Percentiles rank a stretch among this genome's conserved stretches.
These are phyloP conservation scores for Pyrenophora seminiperda DNA, from an alignment of 2,329 filamentous ascomycete species.

Conservation along the genomic window DNA sequence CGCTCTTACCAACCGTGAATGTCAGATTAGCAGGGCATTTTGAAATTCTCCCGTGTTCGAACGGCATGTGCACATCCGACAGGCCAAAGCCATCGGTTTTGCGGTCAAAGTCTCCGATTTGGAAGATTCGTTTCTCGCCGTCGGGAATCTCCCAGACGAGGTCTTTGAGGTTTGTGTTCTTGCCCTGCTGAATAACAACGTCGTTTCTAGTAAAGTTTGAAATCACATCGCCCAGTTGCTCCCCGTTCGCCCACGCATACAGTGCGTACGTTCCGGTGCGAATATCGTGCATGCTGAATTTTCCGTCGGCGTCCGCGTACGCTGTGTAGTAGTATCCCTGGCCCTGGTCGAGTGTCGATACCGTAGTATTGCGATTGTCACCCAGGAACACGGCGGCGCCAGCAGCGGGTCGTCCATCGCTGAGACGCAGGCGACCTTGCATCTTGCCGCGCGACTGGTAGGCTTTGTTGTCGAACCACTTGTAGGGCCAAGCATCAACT, in stretches of 20 bases:
- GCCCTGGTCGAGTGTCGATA: slow-evolving; percentile 56
- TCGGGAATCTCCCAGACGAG: slow-evolving; percentile 51
- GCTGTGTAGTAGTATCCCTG: slow-evolving; percentile 57
- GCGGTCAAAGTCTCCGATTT: slow-evolving; percentile 57
- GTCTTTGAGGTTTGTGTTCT: slow-evolving; percentile 47
- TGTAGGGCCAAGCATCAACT: slow-evolving; percentile 55
- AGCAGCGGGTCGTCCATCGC: slow-evolving; percentile 55
- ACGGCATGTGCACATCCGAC: slow-evolving; percentile 49
- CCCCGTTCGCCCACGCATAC: slow-evolving; percentile 59
- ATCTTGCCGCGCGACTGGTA: slow-evolving; percentile 59
- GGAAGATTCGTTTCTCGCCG: slow-evolving; percentile 52
- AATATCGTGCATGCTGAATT: slow-evolving; percentile 54
- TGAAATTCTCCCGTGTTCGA: slow-evolving; percentile 54
- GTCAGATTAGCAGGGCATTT: slow-evolving; percentile 54
- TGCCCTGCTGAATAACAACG: slow-evolving; percentile 45
- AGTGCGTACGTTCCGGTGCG: slow-evolving; percentile 54
- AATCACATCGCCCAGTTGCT: slow-evolving; percentile 52
- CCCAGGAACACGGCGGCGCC: slow-evolving; percentile 58
- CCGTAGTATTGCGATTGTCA: slow-evolving; percentile 53
- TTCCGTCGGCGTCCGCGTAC: slow-evolving; percentile 52
- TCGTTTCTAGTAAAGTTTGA: slow-evolving; percentile 53
- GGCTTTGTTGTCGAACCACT: slow-evolving; percentile 54
- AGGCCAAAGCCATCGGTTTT: slow-evolving; percentile 52
- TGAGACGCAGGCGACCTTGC: slow-evolving; percentile 52
- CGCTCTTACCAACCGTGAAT: slow-evolving; percentile 50